A percentile compares a stretch with the other conserved stretches of the same genome.
Evolutionary conservation across 768 basidiomycete species (phyloP).

Genomic region (Lentinus brumalis): DNA sequence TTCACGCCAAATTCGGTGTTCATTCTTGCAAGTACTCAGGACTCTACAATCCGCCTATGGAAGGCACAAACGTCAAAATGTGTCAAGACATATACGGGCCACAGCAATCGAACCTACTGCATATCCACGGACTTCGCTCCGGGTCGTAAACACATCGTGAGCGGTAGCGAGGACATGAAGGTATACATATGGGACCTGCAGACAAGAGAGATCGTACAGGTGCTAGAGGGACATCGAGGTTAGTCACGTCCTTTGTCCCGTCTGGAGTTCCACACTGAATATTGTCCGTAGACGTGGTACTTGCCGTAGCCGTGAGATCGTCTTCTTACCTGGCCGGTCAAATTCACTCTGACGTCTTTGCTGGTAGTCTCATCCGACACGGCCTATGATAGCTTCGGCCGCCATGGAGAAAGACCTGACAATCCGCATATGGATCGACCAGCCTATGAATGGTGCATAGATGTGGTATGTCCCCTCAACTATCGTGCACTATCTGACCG

Average conservation of each 20-base stretch:
- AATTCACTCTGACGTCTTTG: slow-evolving; percentile 4
- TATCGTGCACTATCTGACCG: no score
- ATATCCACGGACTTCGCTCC: slow-evolving; percentile 69
- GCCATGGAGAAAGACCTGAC: slow-evolving; percentile 87
- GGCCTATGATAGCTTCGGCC: slow-evolving; percentile 81
- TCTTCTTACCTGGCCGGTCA: background rate
- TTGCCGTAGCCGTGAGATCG: slow-evolving; percentile 67
- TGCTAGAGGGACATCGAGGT: slow-evolving; percentile 84
- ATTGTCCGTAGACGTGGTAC: slow-evolving; percentile 53
- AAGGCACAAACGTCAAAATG: slow-evolving; percentile 89
- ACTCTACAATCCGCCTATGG: slow-evolving; percentile 94
- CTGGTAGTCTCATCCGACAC: slow-evolving; percentile 72
- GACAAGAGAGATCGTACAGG: slow-evolving; percentile 71
- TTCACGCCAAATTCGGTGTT: slow-evolving; percentile 94
- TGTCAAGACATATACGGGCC: slow-evolving; percentile 90
- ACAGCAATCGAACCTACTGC: slow-evolving; percentile 84
- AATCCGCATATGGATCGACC: slow-evolving; percentile 79
- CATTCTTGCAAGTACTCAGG: slow-evolving; percentile 89
- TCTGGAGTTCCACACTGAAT: slow-evolving; percentile 18
- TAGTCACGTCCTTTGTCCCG: slow-evolving; percentile 21
- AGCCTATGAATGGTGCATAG: slow-evolving; percentile 2
- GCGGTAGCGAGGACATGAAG: slow-evolving; percentile 90
- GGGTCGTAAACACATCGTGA: slow-evolving; percentile 70
- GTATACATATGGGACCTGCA: slow-evolving; percentile 91
- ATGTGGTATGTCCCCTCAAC: no score